A percentile compares a stretch with the other conserved stretches of the same genome.
Conservation (phyloP, 148 eudicot species). For the Beta vulgaris region DNA sequence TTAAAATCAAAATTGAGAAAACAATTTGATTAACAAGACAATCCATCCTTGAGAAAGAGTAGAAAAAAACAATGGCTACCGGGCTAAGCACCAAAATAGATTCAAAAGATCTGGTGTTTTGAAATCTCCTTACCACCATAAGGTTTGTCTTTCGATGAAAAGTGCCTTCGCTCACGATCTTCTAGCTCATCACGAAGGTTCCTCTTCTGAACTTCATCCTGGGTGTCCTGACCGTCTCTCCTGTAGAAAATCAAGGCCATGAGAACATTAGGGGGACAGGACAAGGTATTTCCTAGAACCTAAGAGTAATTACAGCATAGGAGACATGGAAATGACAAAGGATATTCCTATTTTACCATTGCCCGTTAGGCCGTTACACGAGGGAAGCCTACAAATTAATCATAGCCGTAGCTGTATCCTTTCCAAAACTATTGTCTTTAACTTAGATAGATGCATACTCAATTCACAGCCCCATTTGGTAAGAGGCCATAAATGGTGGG, state of each 20-base stretch:
- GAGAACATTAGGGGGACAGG: neutral
- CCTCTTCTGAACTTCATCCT: slow-evolving; percentile 77
- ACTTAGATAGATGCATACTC: too few relatives aligned
- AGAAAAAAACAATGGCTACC: neutral
- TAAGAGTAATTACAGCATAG: neutral
- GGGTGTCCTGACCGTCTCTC: slow-evolving; percentile 87
- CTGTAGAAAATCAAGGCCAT: slow-evolving; percentile 30
- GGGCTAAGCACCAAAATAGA: neutral
- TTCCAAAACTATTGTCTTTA: neutral
- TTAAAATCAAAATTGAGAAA: neutral
- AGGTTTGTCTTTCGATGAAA: slow-evolving; percentile 70
- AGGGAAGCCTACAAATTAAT: neutral
- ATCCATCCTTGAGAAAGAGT: neutral
- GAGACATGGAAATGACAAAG: neutral
- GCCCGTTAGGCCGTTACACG: neutral
- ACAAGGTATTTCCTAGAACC: neutral
- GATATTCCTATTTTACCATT: neutral
- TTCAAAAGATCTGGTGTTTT: neutral
- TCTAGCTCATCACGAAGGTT: slow-evolving; percentile 82
- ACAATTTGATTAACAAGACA: neutral
- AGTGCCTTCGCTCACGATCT: slow-evolving; percentile 85
- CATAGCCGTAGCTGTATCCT: neutral
- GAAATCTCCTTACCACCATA: slow-evolving; percentile 33
- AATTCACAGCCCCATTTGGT: too few relatives aligned
- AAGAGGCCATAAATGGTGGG: too few relatives aligned